phyloP scores from a whole-genome alignment of 768 basidiomycete species.

The Agaricus subrufescens region DNA sequence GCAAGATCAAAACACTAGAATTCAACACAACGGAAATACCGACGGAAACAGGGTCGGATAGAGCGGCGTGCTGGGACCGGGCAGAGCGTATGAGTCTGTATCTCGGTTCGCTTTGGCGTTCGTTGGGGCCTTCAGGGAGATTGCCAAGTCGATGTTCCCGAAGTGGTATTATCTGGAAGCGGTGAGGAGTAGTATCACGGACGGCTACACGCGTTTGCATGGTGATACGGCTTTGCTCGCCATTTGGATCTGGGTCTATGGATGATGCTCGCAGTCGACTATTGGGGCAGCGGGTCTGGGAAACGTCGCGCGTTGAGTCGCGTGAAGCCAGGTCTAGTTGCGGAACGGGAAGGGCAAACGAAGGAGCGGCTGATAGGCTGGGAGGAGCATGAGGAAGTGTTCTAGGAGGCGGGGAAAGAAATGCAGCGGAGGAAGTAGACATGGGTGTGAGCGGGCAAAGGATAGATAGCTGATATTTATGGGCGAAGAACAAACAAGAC shows the following conservation, averaged over 20 bases:
- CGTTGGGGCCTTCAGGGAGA: neutral
- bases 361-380: too few relatives aligned
- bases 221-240: conserved; percentile 23
- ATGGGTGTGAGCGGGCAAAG: neutral
- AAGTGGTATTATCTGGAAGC: conserved; percentile 39
- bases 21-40: neutral
- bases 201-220: conserved; percentile 44
- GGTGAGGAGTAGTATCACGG: conserved; percentile 37
- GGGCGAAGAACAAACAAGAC: conserved; percentile 2
- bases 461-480: conserved; percentile 7
- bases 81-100: neutral
- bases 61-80: neutral
- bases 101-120: neutral
- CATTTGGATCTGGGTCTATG: conserved; percentile 13
- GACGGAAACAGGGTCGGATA: neutral
- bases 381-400: neutral
- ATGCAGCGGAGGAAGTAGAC: neutral
- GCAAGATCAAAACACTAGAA: neutral
- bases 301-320: too few relatives aligned
- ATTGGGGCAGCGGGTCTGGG: neutral
- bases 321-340: too few relatives aligned
- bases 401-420: neutral
- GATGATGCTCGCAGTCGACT: neutral
- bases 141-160: conserved; percentile 20
- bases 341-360: too few relatives aligned